Base-by-base conservation (phyloP, 2,329 filamentous ascomycete genomes). In the Chaetomium globosum region DNA sequence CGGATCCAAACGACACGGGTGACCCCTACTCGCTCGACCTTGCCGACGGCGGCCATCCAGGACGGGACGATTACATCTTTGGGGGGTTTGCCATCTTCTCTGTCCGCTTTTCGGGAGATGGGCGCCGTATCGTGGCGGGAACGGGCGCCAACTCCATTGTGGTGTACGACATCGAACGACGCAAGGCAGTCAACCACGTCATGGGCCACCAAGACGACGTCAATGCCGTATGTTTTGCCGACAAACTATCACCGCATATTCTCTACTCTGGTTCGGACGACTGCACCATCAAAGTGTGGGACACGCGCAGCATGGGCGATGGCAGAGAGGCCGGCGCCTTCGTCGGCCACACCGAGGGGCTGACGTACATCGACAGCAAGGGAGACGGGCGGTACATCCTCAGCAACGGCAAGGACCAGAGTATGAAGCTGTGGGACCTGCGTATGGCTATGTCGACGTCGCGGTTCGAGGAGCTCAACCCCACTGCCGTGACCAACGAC, bases 251-350 rank as follows among this genome's bases (percentile, higher is more conserved):
- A 0, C 94, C 95, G 1, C 93, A 99, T 75, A 94, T 98, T 67
- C 82, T 99, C 2, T 98, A 97, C 78, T 97, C 93, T 0, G 95
- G 95, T 23, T 97, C 93, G 0, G 95, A 99, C 74, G 95, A 99
- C 74, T 89, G 91, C 2, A 96, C 92, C 0, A 85, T 98, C 72
- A 96, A 97, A 74, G 92, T 99, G 2, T 99, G 95, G 95, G 95
- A 99, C 74, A 86, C 94, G 56, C 86, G 95, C 79, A 94, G 90
- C 77, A 94, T 98, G 82, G 92, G 91, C 49, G 92, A 97, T 73
- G 87, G 88, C 2, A 86, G 94, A 33, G 84, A 87, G 65, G 87
- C 85, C 0, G 87, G 87, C 12, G 87, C 85, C 1, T 89, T 90
- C 68, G 81, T 89, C 28, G 87, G 87, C 2, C 87, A 90, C 71